phyloP scores from a whole-genome alignment of 75 land plant genomes.

The Selaginella moellendorffii region DNA sequence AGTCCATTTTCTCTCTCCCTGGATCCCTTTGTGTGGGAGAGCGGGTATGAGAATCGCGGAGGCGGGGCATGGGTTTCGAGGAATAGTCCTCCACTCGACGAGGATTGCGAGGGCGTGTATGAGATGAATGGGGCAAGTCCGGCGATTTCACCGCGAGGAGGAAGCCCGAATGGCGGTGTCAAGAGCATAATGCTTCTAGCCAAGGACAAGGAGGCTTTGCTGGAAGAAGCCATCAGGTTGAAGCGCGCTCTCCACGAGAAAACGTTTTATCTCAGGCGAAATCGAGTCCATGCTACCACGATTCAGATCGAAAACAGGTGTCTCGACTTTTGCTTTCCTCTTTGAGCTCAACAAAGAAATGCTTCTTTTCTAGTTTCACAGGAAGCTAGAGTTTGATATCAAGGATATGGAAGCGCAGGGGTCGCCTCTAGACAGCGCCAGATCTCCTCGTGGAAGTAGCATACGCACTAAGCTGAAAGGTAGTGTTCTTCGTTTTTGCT shows the following conservation, averaged over 20 bases:
- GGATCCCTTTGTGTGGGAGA: not conserved
- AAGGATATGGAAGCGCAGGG: not conserved
- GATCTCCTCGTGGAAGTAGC: not conserved
- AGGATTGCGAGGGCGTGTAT: not conserved
- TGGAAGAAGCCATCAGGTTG: not conserved
- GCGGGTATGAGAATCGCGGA: not conserved
- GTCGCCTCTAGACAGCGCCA: not conserved
- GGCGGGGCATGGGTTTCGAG: not conserved
- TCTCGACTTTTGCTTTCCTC: no score
- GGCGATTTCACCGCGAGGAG: not conserved
- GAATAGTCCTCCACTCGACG: not conserved
- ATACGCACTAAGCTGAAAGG: not conserved
- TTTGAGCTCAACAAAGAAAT: no score
- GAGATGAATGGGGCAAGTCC: no score
- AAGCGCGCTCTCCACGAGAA: not conserved
- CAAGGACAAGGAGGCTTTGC: slow-evolving; percentile 1
- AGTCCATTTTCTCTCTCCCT: not conserved
- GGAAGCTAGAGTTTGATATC: not conserved
- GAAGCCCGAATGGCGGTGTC: not conserved
- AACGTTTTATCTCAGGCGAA: not conserved
- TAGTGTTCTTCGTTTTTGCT: not conserved
- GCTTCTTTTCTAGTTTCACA: no score
- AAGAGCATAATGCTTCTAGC: not conserved
- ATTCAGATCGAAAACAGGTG: not conserved
- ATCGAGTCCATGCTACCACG: not conserved